Conservation (phyloP, 1,139 yeast species). For the Kodamaea derodonti region DNA sequence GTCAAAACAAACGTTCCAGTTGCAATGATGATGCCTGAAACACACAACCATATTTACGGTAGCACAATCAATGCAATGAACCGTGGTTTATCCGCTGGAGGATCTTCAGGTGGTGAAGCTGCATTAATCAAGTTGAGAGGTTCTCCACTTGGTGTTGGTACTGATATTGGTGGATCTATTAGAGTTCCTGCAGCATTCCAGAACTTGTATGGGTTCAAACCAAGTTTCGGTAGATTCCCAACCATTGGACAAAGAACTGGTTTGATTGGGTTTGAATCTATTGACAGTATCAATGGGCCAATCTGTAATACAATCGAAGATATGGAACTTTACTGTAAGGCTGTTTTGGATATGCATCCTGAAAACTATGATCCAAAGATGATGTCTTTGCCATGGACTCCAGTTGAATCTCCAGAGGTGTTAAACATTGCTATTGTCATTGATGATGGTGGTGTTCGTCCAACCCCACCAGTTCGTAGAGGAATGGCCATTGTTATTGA, state of each 20-base stretch:
- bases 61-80: slow-evolving; percentile 31
- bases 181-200: slow-evolving; percentile 45
- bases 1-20: slow-evolving; percentile 34
- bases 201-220: slow-evolving; percentile 45
- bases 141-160: slow-evolving; percentile 50
- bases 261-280: slow-evolving; percentile 48
- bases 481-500: slow-evolving; percentile 21
- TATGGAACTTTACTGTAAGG: slow-evolving; percentile 25
- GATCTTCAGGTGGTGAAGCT: slow-evolving; percentile 37
- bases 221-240: slow-evolving; percentile 50
- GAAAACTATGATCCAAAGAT: slow-evolving; percentile 30
- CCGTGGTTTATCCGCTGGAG: slow-evolving; percentile 30
- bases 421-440: slow-evolving; percentile 29
- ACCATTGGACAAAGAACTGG: slow-evolving; percentile 50
- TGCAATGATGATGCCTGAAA: slow-evolving; percentile 38
- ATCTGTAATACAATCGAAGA: slow-evolving; percentile 23
- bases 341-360: slow-evolving; percentile 26
- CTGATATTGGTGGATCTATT: slow-evolving; percentile 59
- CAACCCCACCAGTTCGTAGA: slow-evolving; percentile 36
- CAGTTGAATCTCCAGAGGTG: slow-evolving; percentile 19
- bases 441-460: slow-evolving; percentile 31
- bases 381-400: slow-evolving; percentile 30
- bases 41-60: slow-evolving; percentile 33
- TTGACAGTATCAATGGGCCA: slow-evolving; percentile 35
- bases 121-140: slow-evolving; percentile 35